Evolutionary conservation across 108 stramenopile genomes (phyloP).

Genomic region (Stephanodiscus minutulus): DNA sequence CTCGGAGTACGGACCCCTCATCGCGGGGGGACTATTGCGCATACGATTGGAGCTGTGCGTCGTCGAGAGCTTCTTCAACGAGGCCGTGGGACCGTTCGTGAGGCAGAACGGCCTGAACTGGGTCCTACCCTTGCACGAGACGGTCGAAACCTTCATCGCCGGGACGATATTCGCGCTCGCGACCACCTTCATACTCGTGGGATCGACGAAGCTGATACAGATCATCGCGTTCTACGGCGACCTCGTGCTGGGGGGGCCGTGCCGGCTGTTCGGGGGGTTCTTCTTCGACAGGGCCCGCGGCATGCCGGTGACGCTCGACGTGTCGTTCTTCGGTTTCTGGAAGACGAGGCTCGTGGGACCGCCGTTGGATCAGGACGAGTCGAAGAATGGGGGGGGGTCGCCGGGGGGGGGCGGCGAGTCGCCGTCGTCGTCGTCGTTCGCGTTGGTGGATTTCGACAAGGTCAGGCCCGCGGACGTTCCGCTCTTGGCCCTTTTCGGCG

Average conservation of each 20-base stretch:
- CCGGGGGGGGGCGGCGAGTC: slow-evolving; percentile 6
- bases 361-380: slow-evolving; percentile 55
- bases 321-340: slow-evolving; percentile 69
- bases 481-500: slow-evolving; percentile 61
- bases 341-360: slow-evolving; percentile 86
- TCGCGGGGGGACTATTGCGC: slow-evolving; percentile 88
- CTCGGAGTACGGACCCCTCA: slow-evolving; percentile 88
- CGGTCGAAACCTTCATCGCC: slow-evolving; percentile 89
- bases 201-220: slow-evolving; percentile 87
- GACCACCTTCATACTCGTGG: slow-evolving; percentile 91
- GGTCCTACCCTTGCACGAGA: slow-evolving; percentile 91
- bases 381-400: slow-evolving; percentile 25
- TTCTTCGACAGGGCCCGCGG: slow-evolving; percentile 83
- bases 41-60: slow-evolving; percentile 92
- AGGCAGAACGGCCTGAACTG: slow-evolving; percentile 84
- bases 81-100: slow-evolving; percentile 92
- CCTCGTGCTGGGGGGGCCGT: slow-evolving; percentile 70
- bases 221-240: slow-evolving; percentile 88
- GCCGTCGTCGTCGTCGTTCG: too few species aligned
- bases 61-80: slow-evolving; percentile 91
- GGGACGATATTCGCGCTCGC: slow-evolving; percentile 91
- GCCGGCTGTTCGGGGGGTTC: slow-evolving; percentile 82
- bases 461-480: slow-evolving; percentile 44
- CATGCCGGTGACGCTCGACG: slow-evolving; percentile 87
- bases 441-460: slow-evolving; percentile 55